Base-by-base conservation (phyloP, 257 asterid genomes). In the Solanum rostratum region DNA sequence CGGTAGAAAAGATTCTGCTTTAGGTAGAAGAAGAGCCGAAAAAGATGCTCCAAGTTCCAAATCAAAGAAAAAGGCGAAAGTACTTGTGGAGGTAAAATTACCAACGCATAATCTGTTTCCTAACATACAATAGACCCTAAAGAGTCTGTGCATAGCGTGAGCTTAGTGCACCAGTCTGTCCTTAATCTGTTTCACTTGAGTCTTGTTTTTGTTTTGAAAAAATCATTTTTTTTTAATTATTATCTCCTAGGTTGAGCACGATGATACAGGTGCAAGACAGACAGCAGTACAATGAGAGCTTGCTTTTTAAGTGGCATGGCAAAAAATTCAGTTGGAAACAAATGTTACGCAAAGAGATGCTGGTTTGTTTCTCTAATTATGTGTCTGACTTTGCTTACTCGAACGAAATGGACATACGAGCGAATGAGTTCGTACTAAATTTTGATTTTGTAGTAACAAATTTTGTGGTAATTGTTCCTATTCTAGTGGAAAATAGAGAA, bases 161-260 rank as follows among this genome's bases (percentile, higher is more conserved):
- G 9, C 39, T 62, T 62, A 62, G 39, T 11, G 9, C 69, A 24
- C 68, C 6, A 22, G 18, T 10, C 68, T 11, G 0, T 37, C 39
- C 37, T 24, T 62, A 54, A 18, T 18, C 12, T 18, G 14, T 52
- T 84, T 3, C 15, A 57, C 65, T 57, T 3, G 1, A 20, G 0
- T 3, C 62, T 37, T n/a, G 14, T 49, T 45, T 70, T 46, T 65
- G 82, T 27, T 50, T 37, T 9, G 15, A 49, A 15, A 76, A 29
- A 76, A 18, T 5, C 19, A 9, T 0, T 8, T 50, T 53, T 52
- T 24, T 9, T 18, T n/a, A n/a, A 84, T 19, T 69, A 89, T 55
- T 83, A 3, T 88, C 37, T 88, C 60, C 79, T 85, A 95, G 98
- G 97, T 95, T 70, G 99, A 95, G 87, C 92, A 87, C 54, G 97